Conservation (phyloP, 2,329 filamentous ascomycete species). For the Kalmusia sp. region DNA sequence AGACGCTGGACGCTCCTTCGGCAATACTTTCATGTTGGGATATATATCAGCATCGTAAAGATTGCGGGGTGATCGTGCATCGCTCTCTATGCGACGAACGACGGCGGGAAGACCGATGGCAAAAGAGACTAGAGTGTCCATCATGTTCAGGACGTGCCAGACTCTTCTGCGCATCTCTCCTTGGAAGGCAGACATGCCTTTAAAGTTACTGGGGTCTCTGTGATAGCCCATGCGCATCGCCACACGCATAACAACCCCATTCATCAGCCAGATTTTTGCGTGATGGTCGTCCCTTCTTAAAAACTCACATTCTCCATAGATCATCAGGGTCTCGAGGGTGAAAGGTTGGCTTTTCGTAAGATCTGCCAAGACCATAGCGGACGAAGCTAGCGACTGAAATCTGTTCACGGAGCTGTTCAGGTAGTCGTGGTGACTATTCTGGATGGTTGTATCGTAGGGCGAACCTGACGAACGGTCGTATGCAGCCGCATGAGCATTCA, state of each 20-base stretch:
- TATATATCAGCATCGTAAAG: constrained; percentile 48
- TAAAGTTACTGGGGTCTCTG: constrained; percentile 40
- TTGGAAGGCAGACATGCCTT: constrained; percentile 40
- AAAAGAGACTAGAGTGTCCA: constrained; percentile 43
- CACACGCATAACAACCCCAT: constrained; percentile 27
- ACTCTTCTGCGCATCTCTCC: constrained; percentile 47
- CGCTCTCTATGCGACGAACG: constrained; percentile 40
- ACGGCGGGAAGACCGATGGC: constrained; percentile 44
- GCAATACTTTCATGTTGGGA: constrained; percentile 28
- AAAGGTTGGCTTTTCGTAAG: constrained; percentile 30
- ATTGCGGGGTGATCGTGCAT: constrained; percentile 46
- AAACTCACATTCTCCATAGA: constrained; percentile 26
- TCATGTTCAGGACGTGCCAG: constrained; percentile 41
- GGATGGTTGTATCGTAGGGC: neutral
- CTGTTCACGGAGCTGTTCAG: constrained; percentile 16
- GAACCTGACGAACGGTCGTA: constrained; percentile 15
- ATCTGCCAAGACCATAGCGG: constrained; percentile 34
- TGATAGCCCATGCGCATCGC: constrained; percentile 49
- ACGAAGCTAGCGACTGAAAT: constrained; percentile 32
- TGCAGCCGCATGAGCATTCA: constrained; percentile 19
- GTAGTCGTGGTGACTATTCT: constrained; percentile 11
- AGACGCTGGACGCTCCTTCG: constrained; percentile 22
- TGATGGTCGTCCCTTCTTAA: constrained; percentile 28
- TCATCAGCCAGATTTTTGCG: constrained; percentile 32
- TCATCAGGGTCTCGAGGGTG: constrained; percentile 25